Evolutionary conservation across 2,329 filamentous ascomycete genomes (phyloP), one percentile per base, ranked within the genome.

Genomic region (Colletotrichum karsti): DNA sequence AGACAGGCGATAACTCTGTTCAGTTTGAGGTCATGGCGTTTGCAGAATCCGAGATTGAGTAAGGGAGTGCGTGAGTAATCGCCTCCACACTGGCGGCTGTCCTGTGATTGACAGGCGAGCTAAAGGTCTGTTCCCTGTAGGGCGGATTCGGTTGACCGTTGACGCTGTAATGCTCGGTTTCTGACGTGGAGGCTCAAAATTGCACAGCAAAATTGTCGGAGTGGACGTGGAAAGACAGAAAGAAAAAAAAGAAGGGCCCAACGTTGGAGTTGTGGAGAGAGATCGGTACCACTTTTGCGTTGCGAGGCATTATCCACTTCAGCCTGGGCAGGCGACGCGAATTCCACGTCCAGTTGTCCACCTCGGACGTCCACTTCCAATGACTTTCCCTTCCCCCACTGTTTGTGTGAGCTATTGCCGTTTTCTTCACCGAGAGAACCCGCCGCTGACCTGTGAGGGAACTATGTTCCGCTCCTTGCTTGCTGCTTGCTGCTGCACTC

Each of bases 261-360:
- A 60, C 44, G 44, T 60, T 50, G 44, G 57, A 41, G 42, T 28
- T 26, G 44, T 48, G 56, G 56, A 37, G 56, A 26, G 54, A 18
- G 54, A n/a, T 46, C 55, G 26, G 55, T n/a, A 46, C 33, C 33
- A 35, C 15, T 30, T 30, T 5, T 26, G 42, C 18, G 24, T 28
- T 50, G 24, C 15, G 57, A 50, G 33, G 51, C n/a, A n/a, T n/a
- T n/a, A 13, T 48, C 57, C 57, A 51, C 57, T 60, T 60, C 33
- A 60, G 57, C 57, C 57, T 46, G 44, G 44, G 57, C 39, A 58
- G 42, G 44, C 44, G 30, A 26, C 7, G 50, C 20, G 50, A 53
- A 7, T 35, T n/a, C 50, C 46, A 50, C 13, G 28, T n/a, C n/a
- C 33, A 35, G 2, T 33, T 33, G 30, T 12, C 30, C 30, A 12